These are phyloP conservation scores for Penicillium angulare DNA, from an alignment of 495 filamentous ascomycete species.

Conservation along the genomic window DNA sequence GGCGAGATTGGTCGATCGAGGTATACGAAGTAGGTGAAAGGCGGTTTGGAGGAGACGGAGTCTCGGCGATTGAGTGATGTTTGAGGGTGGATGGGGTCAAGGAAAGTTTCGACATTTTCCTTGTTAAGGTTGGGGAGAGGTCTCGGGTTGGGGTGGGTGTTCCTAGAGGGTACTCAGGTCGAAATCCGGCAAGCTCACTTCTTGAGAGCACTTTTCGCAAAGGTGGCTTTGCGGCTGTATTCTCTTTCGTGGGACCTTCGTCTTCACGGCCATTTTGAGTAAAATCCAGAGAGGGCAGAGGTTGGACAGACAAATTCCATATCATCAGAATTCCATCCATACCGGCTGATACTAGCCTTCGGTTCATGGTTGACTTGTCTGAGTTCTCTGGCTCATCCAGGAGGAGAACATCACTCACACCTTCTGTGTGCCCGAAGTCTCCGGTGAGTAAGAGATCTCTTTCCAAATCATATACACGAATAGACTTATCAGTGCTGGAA, in stretches of 20 bases:
- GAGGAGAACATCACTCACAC: conserved; percentile 78
- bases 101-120: conserved; percentile 52
- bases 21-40: conserved; percentile 32
- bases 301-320: conserved; percentile 61
- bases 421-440: conserved; percentile 93
- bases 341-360: conserved; percentile 69
- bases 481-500: conserved; percentile 91
- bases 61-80: conserved; percentile 24
- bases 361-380: conserved; percentile 29
- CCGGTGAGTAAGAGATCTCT: conserved; percentile 74
- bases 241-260: conserved; percentile 51
- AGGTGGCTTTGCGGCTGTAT: conserved; percentile 59
- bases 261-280: conserved; percentile 27
- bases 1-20: conserved; percentile 28
- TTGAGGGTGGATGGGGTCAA: conserved; percentile 34
- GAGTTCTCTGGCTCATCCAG: conserved; percentile 54
- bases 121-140: conserved; percentile 63
- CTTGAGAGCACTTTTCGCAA: conserved; percentile 73
- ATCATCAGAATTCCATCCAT: conserved; percentile 86
- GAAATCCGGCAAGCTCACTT: conserved; percentile 74
- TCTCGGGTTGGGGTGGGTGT: conserved; percentile 55
- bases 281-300: conserved; percentile 33
- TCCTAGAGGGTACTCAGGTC: conserved; percentile 42
- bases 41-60: conserved; percentile 35
- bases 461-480: conserved; percentile 80